Percentiles rank a stretch among this genome's conserved stretches.
phyloP scores from a whole-genome alignment of 495 filamentous ascomycete species.

The Rostrohypoxylon terebratum region DNA sequence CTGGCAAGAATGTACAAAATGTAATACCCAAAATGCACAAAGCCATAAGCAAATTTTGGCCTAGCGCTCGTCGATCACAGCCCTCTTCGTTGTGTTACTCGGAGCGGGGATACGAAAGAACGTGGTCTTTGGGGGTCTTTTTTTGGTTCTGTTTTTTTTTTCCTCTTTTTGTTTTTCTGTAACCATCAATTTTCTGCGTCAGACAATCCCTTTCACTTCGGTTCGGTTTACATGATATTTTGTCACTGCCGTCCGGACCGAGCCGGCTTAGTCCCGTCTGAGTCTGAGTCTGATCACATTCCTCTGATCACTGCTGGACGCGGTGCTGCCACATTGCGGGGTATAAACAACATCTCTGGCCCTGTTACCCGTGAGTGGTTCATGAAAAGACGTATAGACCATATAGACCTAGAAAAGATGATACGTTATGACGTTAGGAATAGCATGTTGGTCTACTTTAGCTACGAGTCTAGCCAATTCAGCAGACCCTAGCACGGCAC shows the following conservation, averaged over 20 bases:
- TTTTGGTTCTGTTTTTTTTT: neutral
- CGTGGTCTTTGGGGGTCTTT: neutral
- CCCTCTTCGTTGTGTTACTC: conserved; percentile 28
- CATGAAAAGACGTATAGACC: neutral
- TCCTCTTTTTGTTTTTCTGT: conserved; percentile 5
- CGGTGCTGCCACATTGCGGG: conserved; percentile 35
- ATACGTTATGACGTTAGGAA: conserved; percentile 38
- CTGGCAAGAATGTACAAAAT: conserved; percentile 29
- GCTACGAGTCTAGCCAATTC: neutral
- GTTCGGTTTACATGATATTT: conserved; percentile 24
- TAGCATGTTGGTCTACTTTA: conserved; percentile 4
- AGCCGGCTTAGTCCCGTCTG: conserved; percentile 14
- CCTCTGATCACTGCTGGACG: conserved; percentile 22
- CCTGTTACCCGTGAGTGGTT: conserved; percentile 19
- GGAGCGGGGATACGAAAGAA: conserved; percentile 29
- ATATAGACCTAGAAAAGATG: conserved; percentile 2
- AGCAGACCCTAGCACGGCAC: conserved; percentile 6
- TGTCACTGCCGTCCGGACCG: conserved; percentile 28
- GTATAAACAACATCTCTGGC: conserved; percentile 32
- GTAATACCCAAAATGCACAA: conserved; percentile 26
- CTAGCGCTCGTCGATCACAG: conserved; percentile 41
- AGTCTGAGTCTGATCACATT: too few species aligned
- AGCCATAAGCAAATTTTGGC: conserved; percentile 42
- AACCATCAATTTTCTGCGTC: conserved; percentile 41
- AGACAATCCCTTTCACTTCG: conserved; percentile 41